Evolutionary conservation across 2,329 filamentous ascomycete genomes (phyloP).

Genomic region (Paraconiothyrium sp.): DNA sequence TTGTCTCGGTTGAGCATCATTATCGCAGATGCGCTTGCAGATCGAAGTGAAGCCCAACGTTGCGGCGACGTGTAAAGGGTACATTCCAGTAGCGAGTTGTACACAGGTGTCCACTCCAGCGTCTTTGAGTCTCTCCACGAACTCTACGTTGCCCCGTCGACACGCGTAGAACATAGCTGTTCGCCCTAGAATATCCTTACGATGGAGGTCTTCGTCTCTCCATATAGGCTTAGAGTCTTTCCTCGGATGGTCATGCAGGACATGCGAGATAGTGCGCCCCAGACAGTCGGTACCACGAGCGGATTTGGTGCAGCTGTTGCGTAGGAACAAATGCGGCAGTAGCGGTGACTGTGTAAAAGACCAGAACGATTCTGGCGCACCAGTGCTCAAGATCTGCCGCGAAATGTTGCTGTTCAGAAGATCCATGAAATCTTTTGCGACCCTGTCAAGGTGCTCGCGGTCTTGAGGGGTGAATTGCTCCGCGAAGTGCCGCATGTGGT

Average conservation of each 20-base stretch:
- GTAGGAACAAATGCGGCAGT: background rate
- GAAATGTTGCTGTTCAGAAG: conserved; percentile 1
- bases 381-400: background rate
- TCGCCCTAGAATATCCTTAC: conserved; percentile 10
- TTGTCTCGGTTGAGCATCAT: too few relatives aligned
- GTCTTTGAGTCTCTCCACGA: background rate
- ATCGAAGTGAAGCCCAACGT: background rate
- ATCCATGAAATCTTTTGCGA: background rate
- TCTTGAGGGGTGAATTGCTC: background rate
- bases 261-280: conserved; percentile 10
- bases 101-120: background rate
- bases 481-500: conserved; percentile 1
- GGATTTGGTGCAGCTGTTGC: background rate
- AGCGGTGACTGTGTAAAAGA: background rate
- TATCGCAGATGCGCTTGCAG: background rate
- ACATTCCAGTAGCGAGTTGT: background rate
- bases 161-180: conserved; percentile 14
- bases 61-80: conserved; percentile 8
- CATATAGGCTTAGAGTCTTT: background rate
- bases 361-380: conserved; percentile 1
- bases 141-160: background rate
- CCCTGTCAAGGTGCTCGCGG: background rate
- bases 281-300: conserved; percentile 5
- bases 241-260: background rate
- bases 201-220: conserved; percentile 8